phyloP scores from a whole-genome alignment of 2,329 filamentous ascomycete genomes.

The Botryotinia narcissicola region DNA sequence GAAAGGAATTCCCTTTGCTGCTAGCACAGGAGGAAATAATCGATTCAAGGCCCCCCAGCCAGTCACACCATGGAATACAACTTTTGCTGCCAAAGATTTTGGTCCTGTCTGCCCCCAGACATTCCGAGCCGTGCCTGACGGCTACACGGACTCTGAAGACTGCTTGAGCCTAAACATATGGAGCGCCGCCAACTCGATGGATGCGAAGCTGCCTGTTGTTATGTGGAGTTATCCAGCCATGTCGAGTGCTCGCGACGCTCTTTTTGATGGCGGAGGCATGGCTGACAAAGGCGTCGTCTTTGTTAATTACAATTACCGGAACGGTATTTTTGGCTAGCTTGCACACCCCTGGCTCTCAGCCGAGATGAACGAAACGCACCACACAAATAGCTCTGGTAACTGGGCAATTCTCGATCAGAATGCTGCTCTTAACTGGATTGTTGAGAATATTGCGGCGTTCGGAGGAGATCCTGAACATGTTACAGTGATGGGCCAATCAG shows the following conservation, averaged over 20 bases:
- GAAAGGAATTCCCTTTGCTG: constrained; percentile 27
- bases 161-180: constrained; percentile 47
- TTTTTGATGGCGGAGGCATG: constrained; percentile 30
- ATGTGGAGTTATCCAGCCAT: constrained; percentile 36
- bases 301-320: constrained; percentile 61
- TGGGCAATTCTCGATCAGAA: constrained; percentile 59
- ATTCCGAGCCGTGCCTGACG: constrained; percentile 25
- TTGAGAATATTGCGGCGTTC: constrained; percentile 51
- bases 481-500: constrained; percentile 44
- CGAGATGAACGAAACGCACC: constrained; percentile 22
- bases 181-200: constrained; percentile 30
- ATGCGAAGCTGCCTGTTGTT: constrained; percentile 34
- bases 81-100: constrained; percentile 33
- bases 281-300: constrained; percentile 44
- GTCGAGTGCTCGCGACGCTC: constrained; percentile 16
- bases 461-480: constrained; percentile 50
- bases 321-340: constrained; percentile 60
- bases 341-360: constrained; percentile 40
- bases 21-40: constrained; percentile 42
- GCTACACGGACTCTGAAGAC: constrained; percentile 39
- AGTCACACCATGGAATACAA: constrained; percentile 27
- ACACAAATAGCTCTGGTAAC: constrained; percentile 32
- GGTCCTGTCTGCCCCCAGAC: constrained; percentile 35
- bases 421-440: constrained; percentile 56
- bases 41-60: constrained; percentile 38